Evolutionary conservation across 1,139 yeast species (phyloP), one percentile per base, ranked within the genome.

Genomic region (Ogataea hybrid): DNA sequence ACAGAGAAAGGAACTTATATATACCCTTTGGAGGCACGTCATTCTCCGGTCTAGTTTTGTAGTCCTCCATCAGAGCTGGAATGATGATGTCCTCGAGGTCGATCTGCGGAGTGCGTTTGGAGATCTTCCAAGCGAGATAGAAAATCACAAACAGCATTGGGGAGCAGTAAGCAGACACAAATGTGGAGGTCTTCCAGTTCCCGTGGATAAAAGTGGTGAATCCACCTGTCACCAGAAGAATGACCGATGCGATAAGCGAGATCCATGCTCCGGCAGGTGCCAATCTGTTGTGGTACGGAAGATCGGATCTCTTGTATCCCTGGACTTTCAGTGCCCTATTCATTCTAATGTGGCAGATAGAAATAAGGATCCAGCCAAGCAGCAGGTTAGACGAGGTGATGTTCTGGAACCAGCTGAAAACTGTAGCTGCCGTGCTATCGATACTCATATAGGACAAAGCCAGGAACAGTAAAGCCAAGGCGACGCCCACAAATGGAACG

Each of bases 181-280:
- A 69, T 0, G 61, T 44, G 17, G 69, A 60, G 30, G 65, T 56
- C 4, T 47, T 53, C 48, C 65, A 70, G n/a, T 66, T 45, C 5
- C 70, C 71, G 7, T 64, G 47, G 18, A 70, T 57, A 44, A 70
- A 70, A 41, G 61, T 64, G 4, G 60, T 42, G 50, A 66, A 71
- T 0, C 75, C 75, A 27, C 69, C 69, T 6, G 73, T 69, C 18
- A 70, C 46, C 25, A 70, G 52, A 40, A 71, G 53, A 4, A 70
- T 18, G 1, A 56, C 33, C 2, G 70, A 65, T 27, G 63, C 56
- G 46, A 64, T 51, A 17, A 69, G 62, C 1, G 73, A 67, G 32
- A 68, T 55, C 62, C 67, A 69, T 1, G 72, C 64, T 14, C 64
- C 69, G 35, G 34, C 52, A 35, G 51, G 56, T 3, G 63, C 58